phyloP scores from a whole-genome alignment of 1,284 basidiomycete genomes.

The Mycena citricolor region DNA sequence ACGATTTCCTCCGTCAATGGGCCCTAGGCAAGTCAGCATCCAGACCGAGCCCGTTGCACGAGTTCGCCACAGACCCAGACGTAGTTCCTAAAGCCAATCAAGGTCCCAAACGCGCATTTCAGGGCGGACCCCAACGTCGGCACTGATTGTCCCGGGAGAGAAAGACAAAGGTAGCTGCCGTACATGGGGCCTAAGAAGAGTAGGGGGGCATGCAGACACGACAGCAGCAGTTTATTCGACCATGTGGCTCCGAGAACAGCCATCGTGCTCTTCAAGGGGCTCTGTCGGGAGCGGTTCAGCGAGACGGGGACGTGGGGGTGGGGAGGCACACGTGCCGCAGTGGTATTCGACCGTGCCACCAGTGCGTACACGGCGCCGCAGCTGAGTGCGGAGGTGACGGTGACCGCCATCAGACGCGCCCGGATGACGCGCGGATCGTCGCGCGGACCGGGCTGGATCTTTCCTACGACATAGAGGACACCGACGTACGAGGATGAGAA shows the following conservation, averaged over 20 bases:
- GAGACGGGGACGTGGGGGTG: neutral
- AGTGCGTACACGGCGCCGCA: slow-evolving; percentile 9
- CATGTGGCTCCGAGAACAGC: slow-evolving; percentile 23
- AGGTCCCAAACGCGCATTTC: slow-evolving; percentile 43
- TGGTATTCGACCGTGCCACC: neutral
- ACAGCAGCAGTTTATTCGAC: slow-evolving; percentile 33
- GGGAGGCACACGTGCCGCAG: slow-evolving; percentile 2
- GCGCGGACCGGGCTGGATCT: slow-evolving; percentile 48
- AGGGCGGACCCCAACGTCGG: slow-evolving; percentile 49
- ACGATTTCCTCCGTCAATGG: slow-evolving; percentile 93
- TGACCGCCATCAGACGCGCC: slow-evolving; percentile 61
- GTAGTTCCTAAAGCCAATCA: slow-evolving; percentile 75
- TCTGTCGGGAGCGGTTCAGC: neutral
- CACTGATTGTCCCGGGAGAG: slow-evolving; percentile 38
- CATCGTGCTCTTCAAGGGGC: neutral
- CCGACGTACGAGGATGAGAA: slow-evolving; percentile 60
- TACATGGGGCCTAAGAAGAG: slow-evolving; percentile 88
- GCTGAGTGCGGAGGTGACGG: slow-evolving; percentile 48
- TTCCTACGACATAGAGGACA: slow-evolving; percentile 61
- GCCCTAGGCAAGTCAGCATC: slow-evolving; percentile 47
- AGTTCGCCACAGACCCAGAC: slow-evolving; percentile 58
- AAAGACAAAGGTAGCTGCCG: slow-evolving; percentile 46
- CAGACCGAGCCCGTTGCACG: slow-evolving; percentile 3
- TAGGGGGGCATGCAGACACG: slow-evolving; percentile 72
- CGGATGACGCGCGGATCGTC: slow-evolving; percentile 76